Evolutionary conservation across 495 filamentous ascomycete genomes (phyloP), one percentile per base, ranked within the genome.

Genomic region (Sabuloglossum arenarium): DNA sequence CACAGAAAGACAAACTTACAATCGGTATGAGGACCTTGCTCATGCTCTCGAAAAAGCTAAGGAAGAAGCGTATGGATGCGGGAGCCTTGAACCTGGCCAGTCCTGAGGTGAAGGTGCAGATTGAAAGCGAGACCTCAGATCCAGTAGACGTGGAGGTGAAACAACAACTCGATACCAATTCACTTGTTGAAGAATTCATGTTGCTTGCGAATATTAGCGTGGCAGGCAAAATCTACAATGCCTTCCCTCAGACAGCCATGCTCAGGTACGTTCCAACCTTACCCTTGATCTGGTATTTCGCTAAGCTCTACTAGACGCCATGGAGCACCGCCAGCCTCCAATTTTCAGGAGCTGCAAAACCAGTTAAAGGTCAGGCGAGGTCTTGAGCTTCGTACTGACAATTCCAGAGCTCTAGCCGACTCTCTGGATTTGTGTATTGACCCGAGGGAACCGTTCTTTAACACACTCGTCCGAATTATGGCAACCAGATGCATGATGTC

Each of bases 401-500:
- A 84, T 56, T 95, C 88, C 0, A 84, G 86, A 62, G 86, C 88
- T 16, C 76, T 98, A 24, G 91, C 91, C 56, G 86, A 87, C 67
- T 93, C 86, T 14, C 75, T 98, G 1, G 93, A 98, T 69, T 69
- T 63, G 16, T 97, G 91, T 68, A 74, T 81, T 47, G 88, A 95
- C 63, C 67, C 79, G 0, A 63, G 74, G n/a, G 85, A 96, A 61
- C 86, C 93, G 8, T 98, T 96, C 76, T 96, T 97, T 76, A 98
- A 98, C 75, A 97, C 90, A 23, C 79, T 98, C 12, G 77, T 97
- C 63, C 87, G 91, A 60, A 94, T 98, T 70, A 79, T 98, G 69
- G 91, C 91, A 9, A 98, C 93, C 11, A 81, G 91, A 29, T 98
- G 91, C 79, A 97, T 98, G 93, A 94, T 93, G 72, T 89, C 88